Percentiles rank a stretch among this genome's conserved stretches.
Evolutionary conservation across 2,329 filamentous ascomycete genomes (phyloP).

Genomic region (Mycosphaerella sp.): DNA sequence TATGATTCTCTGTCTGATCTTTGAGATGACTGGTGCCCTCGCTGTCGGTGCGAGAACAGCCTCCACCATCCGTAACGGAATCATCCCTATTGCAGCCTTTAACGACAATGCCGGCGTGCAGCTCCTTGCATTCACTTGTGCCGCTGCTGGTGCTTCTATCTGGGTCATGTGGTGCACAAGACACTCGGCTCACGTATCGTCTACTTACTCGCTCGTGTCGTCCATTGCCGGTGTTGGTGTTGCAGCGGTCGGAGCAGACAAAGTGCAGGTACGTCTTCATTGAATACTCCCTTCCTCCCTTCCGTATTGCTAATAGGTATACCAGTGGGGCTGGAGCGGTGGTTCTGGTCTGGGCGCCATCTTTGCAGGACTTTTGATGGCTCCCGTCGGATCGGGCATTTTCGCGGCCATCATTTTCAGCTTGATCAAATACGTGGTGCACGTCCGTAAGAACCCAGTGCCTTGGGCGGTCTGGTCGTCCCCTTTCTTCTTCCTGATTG

Average conservation of each 20-base stretch:
- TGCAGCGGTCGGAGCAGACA: slow-evolving; percentile 47
- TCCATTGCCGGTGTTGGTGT: slow-evolving; percentile 43
- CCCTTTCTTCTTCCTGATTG: slow-evolving; percentile 43
- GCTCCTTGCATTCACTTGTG: slow-evolving; percentile 41
- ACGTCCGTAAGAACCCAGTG: slow-evolving; percentile 43
- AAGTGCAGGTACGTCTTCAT: slow-evolving; percentile 37
- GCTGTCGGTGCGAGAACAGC: slow-evolving; percentile 48
- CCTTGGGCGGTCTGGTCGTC: slow-evolving; percentile 45
- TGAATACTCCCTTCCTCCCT: slow-evolving; percentile 53
- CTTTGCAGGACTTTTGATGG: slow-evolving; percentile 41
- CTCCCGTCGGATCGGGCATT: slow-evolving; percentile 42
- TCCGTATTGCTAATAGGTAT: slow-evolving; percentile 50
- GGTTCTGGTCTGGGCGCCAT: slow-evolving; percentile 41
- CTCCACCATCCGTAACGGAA: slow-evolving; percentile 55
- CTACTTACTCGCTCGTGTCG: slow-evolving; percentile 55
- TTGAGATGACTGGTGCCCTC: slow-evolving; percentile 50
- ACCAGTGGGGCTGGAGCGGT: slow-evolving; percentile 33
- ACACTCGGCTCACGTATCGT: slow-evolving; percentile 54
- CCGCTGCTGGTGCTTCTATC: slow-evolving; percentile 41
- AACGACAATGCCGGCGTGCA: slow-evolving; percentile 39
- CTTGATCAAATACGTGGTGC: slow-evolving; percentile 43
- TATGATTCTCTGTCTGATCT: slow-evolving; percentile 44
- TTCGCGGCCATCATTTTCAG: slow-evolving; percentile 46
- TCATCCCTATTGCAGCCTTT: slow-evolving; percentile 48
- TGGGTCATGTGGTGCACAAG: slow-evolving; percentile 52